Evolutionary conservation across 768 basidiomycete species (phyloP).

Genomic region (Floccularia luteovirens): DNA sequence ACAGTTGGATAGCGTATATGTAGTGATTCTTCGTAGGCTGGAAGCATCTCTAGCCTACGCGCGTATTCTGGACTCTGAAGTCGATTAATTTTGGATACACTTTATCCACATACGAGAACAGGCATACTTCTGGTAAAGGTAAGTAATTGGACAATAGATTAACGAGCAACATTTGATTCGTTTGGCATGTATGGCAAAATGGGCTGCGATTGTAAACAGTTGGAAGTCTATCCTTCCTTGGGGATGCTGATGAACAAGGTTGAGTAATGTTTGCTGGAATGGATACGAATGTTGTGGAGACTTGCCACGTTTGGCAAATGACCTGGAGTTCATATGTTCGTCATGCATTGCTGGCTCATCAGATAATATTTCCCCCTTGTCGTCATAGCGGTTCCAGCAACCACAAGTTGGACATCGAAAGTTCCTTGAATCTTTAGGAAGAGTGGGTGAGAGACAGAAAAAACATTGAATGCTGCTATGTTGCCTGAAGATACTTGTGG

Average conservation of each 20-base stretch:
- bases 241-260: constrained; percentile 40
- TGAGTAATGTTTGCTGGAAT: not conserved
- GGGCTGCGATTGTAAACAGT: constrained; percentile 49
- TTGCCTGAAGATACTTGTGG: constrained; percentile 42
- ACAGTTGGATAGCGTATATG: constrained; percentile 84
- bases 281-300: constrained; percentile 2
- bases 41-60: constrained; percentile 51
- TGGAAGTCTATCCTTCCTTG: constrained; percentile 62
- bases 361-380: constrained; percentile 69
- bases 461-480: constrained; percentile 50
- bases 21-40: constrained; percentile 68
- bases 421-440: constrained; percentile 36
- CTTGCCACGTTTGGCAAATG: constrained; percentile 70
- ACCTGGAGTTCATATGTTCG: constrained; percentile 56
- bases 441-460: constrained; percentile 52
- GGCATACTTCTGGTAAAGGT: constrained; percentile 60
- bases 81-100: constrained; percentile 1
- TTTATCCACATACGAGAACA: constrained; percentile 1
- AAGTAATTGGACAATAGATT: constrained; percentile 89
- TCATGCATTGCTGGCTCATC: constrained; percentile 89
- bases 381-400: constrained; percentile 72
- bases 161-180: constrained; percentile 85
- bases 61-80: constrained; percentile 67
- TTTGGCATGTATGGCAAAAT: constrained; percentile 85
- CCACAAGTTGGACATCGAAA: constrained; percentile 63